Evolutionary conservation across 2,329 filamentous ascomycete genomes (phyloP).

Genomic region (Scopulariopsis brevicaulis): DNA sequence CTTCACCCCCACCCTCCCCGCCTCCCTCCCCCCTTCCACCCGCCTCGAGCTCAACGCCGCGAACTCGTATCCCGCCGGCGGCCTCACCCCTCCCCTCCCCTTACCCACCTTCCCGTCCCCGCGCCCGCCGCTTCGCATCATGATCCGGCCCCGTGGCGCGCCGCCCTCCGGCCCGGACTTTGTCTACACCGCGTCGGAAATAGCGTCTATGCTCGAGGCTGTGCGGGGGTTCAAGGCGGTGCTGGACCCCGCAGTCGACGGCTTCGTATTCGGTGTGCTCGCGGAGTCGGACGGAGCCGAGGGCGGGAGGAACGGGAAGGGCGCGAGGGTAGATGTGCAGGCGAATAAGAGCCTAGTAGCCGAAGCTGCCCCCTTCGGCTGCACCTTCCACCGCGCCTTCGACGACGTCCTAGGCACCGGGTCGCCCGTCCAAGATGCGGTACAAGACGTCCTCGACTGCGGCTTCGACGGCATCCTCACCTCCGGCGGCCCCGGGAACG

Average conservation of each 20-base stretch:
- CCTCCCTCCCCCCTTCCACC: constrained; percentile 29
- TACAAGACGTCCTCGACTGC: constrained; percentile 24
- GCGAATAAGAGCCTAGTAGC: constrained; percentile 27
- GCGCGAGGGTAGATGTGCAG: constrained; percentile 17
- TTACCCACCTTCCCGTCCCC: constrained; percentile 1
- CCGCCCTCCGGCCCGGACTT: constrained; percentile 1
- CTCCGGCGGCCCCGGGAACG: constrained; percentile 33
- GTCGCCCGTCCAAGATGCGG: constrained; percentile 11
- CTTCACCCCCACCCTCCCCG: constrained; percentile 31
- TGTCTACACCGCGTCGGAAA: constrained; percentile 14
- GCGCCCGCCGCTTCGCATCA: constrained; percentile 33
- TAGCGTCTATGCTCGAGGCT: constrained; percentile 27
- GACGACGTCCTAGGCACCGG: constrained; percentile 28
- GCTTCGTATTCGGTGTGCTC: constrained; percentile 45
- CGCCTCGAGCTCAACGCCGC: constrained; percentile 43
- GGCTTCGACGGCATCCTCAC: constrained; percentile 42
- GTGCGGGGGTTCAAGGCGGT: constrained; percentile 25
- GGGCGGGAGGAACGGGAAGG: neutral
- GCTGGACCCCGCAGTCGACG: constrained; percentile 29
- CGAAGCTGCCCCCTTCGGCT: constrained; percentile 27
- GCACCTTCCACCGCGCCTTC: constrained; percentile 46
- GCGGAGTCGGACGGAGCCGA: neutral
- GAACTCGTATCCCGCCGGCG: constrained; percentile 37
- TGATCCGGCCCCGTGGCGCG: constrained; percentile 37
- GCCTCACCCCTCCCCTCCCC: constrained; percentile 33